These are phyloP conservation scores for Cordyceps tenuipes DNA, from an alignment of 2,329 filamentous ascomycete genomes.

Conservation along the genomic window DNA sequence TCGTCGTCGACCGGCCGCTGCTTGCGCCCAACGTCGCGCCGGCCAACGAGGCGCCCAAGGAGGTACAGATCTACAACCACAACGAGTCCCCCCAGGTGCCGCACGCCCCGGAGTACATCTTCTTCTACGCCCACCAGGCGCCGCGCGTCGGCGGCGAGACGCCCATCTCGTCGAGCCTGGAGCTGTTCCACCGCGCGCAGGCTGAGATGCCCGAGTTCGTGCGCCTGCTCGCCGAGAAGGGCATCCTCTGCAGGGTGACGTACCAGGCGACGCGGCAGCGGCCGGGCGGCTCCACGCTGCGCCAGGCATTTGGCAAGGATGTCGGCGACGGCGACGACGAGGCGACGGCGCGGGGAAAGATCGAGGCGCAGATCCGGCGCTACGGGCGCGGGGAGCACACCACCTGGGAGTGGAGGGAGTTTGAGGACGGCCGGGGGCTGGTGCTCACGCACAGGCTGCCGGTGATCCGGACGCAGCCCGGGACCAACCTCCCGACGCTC, in stretches of 20 bases:
- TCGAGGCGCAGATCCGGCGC: conserved; percentile 40
- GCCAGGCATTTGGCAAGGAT: too few species aligned
- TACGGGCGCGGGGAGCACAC: conserved; percentile 37
- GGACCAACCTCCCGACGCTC: too few species aligned
- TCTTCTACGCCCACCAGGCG: conserved; percentile 36
- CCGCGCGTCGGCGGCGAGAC: conserved; percentile 31
- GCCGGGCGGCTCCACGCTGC: too few species aligned
- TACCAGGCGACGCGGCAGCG: too few species aligned
- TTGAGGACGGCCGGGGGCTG: conserved; percentile 21
- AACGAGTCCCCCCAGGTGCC: conserved; percentile 44
- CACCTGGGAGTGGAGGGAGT: conserved; percentile 39
- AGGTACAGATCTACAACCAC: conserved; percentile 41
- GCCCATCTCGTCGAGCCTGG: conserved; percentile 39
- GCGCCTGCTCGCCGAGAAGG: conserved; percentile 22
- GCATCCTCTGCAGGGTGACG: too few species aligned
- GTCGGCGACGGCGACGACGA: too few species aligned
- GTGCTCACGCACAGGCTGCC: background rate
- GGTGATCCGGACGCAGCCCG: too few species aligned
- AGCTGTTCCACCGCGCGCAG: conserved; percentile 35
- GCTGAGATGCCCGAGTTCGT: conserved; percentile 40
- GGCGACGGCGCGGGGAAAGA: conserved; percentile 31
- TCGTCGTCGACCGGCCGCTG: conserved; percentile 35
- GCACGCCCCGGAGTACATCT: conserved; percentile 42
- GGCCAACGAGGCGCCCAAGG: conserved; percentile 39
- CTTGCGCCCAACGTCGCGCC: conserved; percentile 19